phyloP scores from a whole-genome alignment of 2,329 filamentous ascomycete species.

The Aspergillus hiratsukae region DNA sequence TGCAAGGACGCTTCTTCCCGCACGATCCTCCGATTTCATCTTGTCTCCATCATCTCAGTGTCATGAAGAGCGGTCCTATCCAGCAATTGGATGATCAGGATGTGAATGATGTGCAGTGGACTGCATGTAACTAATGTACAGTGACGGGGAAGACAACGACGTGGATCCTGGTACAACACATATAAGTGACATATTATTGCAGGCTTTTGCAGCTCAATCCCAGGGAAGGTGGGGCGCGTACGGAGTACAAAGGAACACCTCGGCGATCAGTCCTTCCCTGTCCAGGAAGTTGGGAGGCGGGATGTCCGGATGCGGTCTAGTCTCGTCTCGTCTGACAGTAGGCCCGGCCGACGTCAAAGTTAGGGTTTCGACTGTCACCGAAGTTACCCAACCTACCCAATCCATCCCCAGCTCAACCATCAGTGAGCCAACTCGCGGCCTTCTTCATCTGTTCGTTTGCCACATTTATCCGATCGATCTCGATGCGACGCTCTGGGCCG shows the following conservation, averaged over 20 bases:
- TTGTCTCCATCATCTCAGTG: background rate
- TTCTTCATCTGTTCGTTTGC: background rate
- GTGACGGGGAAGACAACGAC: constrained; percentile 6
- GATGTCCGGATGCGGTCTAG: background rate
- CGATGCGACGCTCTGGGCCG: constrained; percentile 8
- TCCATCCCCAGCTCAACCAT: background rate
- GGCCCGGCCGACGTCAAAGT: background rate
- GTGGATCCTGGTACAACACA: constrained; percentile 9
- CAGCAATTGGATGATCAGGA: background rate
- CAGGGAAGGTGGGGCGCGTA: constrained; percentile 9
- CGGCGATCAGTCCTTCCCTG: constrained; percentile 18
- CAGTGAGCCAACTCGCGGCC: background rate
- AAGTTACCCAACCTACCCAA: background rate
- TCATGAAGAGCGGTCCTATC: background rate
- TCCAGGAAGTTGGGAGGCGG: constrained; percentile 9
- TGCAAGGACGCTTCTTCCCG: background rate
- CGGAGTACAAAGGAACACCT: constrained; percentile 13
- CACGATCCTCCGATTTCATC: background rate
- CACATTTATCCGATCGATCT: background rate
- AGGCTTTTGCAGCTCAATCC: constrained; percentile 6
- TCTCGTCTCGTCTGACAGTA: background rate
- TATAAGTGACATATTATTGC: background rate
- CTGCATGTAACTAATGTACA: constrained; percentile 1
- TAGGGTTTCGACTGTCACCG: background rate
- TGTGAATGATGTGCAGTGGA: background rate